Base-by-base conservation (phyloP, 106 monocot species). In the Agapanthus africanus region DNA sequence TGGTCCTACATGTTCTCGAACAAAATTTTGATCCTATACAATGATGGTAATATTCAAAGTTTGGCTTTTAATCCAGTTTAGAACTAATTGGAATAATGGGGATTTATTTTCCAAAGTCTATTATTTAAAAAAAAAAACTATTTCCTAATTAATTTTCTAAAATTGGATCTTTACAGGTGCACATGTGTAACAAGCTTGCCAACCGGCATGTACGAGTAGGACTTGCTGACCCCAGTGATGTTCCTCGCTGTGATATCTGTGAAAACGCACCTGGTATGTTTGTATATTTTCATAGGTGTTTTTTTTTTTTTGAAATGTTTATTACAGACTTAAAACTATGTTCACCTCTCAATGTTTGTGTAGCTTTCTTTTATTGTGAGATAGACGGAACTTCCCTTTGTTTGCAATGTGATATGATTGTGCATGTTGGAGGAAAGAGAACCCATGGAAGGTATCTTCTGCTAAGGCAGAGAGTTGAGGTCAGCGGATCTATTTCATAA, bases 371-470 rank as follows among this genome's bases (percentile, higher is more conserved):
- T 66, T 97, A 89, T 60, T 97, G 95, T 56, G 88, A 84, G 78
- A 79, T 97, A 78, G 95, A 97, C 82, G 95, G 95, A 38, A 97
- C 84, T 59, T 97, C 95, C 57, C 84, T 97, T 36, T 97, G 95
- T 74, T 80, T 97, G 82, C 91, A 86, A 67, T 97, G 95, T 71
- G 95, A 97, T 74, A 91, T 88, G 82, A 82, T 87, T 72, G 95
- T 97, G 37, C 95, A 97, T 77, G 95, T 97, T 67, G 95, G 91
- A 26, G 95, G 95, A 27, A 97, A 97, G 77, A 80, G 86, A 79
- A 92, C 95, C n/a, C 95, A 97, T 77, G 73, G 76, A 68, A 84
- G 95, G 76, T 97, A 89, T 74, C 91, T 97, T 40, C 68, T 86
- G n/a, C 51, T 91, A 60, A 87, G 95, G 75, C 95, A 97, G 65